phyloP scores from a whole-genome alignment of 1,139 yeast genomes.

The Kodamaea sp. region DNA sequence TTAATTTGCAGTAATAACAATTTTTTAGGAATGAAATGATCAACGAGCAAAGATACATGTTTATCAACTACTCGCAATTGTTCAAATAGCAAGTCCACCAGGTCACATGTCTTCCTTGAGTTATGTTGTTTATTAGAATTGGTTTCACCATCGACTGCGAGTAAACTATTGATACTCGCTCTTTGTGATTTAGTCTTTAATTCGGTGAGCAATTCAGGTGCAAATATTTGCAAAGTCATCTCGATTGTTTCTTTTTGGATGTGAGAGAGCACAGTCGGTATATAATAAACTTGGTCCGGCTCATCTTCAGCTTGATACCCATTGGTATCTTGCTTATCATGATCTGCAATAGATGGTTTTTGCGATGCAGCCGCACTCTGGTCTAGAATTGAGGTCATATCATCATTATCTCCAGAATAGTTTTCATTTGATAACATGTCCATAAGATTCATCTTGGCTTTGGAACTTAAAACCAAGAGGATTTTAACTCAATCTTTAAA shows the following conservation, averaged over 20 bases:
- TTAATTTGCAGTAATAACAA: constrained; percentile 61
- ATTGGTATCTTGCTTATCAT: constrained; percentile 1
- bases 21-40: constrained; percentile 71
- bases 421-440: constrained; percentile 29
- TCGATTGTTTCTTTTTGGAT: constrained; percentile 57
- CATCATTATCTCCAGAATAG: constrained; percentile 4
- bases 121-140: constrained; percentile 23
- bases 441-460: constrained; percentile 32
- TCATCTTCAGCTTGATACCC: not conserved
- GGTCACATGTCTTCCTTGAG: constrained; percentile 13
- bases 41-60: constrained; percentile 69
- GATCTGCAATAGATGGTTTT: not conserved
- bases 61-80: constrained; percentile 50
- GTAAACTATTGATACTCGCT: constrained; percentile 36
- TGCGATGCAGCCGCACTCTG: not conserved
- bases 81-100: constrained; percentile 38
- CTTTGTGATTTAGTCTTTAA: constrained; percentile 22
- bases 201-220: constrained; percentile 38
- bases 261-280: constrained; percentile 54
- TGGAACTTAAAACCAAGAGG: not conserved
- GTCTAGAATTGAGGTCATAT: constrained; percentile 2
- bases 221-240: constrained; percentile 50
- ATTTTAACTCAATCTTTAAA: too few species aligned
- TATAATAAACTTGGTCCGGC: constrained; percentile 34
- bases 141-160: constrained; percentile 16